Evolutionary conservation across 192 early-diverging fungal genomes (phyloP).

Genomic region (Ramicandelaber brevisporus): DNA sequence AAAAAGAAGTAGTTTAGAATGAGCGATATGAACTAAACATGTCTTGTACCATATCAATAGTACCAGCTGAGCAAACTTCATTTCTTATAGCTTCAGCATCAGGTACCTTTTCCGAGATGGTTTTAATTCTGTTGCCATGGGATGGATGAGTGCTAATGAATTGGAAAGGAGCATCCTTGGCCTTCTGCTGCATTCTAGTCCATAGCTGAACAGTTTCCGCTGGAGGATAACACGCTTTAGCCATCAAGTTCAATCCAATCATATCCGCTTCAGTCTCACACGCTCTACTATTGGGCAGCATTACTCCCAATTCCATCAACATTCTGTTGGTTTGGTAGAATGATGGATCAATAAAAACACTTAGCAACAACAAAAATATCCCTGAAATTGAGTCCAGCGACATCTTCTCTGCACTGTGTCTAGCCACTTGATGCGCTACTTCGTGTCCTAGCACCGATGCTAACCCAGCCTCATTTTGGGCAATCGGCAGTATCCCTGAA

Average conservation of each 20-base stretch:
- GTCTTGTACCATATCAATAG: too few species aligned
- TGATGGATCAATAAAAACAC: conserved; percentile 40
- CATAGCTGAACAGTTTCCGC: conserved; percentile 50
- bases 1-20: too few species aligned
- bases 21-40: too few species aligned
- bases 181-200: conserved; percentile 46
- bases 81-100: too few species aligned
- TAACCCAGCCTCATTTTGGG: conserved; percentile 55
- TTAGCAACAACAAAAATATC: conserved; percentile 25
- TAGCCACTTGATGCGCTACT: conserved; percentile 74
- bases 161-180: conserved; percentile 15
- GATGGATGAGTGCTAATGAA: conserved; percentile 74
- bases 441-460: conserved; percentile 90
- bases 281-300: conserved; percentile 66
- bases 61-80: too few species aligned
- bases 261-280: conserved; percentile 84
- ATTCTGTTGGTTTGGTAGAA: conserved; percentile 24
- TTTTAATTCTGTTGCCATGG: conserved; percentile 33
- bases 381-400: conserved; percentile 37
- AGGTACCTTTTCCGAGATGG: too few species aligned
- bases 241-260: conserved; percentile 71
- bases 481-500: conserved; percentile 68
- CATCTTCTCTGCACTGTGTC: conserved; percentile 77
- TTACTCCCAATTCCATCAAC: conserved; percentile 39
- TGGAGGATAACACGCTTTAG: conserved; percentile 82